Percentiles rank a stretch among this genome's conserved stretches.
Conservation (phyloP, 176 grass and related monocot genomes). For the Raddia distichophylla region DNA sequence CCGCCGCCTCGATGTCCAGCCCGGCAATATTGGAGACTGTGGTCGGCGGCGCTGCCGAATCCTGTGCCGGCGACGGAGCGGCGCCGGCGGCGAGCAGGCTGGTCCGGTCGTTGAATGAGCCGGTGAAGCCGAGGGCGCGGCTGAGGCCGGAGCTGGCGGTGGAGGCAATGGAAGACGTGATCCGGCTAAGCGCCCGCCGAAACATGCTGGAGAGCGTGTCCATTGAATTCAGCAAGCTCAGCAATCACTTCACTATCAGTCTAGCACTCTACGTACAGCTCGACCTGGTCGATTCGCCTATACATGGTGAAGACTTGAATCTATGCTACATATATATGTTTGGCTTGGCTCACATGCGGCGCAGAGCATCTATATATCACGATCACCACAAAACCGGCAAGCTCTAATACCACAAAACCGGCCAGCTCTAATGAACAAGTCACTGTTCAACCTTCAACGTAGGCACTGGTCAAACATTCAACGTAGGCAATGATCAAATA, state of each 20-base stretch:
- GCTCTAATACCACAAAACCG: too few species aligned
- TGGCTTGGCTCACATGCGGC: too few species aligned
- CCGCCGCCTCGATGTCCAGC: constrained; percentile 27
- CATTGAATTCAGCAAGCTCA: neutral
- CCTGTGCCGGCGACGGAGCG: neutral
- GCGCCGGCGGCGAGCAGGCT: constrained; percentile 18
- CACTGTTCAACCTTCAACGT: too few species aligned
- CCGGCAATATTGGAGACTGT: neutral
- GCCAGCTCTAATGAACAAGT: too few species aligned
- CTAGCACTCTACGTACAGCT: neutral
- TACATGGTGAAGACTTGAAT: too few species aligned
- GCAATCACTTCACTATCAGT: neutral
- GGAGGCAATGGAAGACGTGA: constrained; percentile 24
- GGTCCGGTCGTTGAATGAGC: constrained; percentile 36
- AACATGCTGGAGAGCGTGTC: neutral
- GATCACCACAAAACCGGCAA: too few species aligned
- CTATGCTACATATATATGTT: too few species aligned
- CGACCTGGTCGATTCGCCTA: too few species aligned
- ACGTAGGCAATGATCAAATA: too few species aligned
- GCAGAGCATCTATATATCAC: too few species aligned
- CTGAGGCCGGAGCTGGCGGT: neutral
- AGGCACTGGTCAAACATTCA: too few species aligned
- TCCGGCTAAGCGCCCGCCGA: neutral
- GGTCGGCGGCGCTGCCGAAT: neutral
- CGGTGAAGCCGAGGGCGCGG: constrained; percentile 13